Percentiles rank a stretch among this genome's conserved stretches.
phyloP scores from a whole-genome alignment of 78 protist genomes.

The Cavenderia fasciculata region DNA sequence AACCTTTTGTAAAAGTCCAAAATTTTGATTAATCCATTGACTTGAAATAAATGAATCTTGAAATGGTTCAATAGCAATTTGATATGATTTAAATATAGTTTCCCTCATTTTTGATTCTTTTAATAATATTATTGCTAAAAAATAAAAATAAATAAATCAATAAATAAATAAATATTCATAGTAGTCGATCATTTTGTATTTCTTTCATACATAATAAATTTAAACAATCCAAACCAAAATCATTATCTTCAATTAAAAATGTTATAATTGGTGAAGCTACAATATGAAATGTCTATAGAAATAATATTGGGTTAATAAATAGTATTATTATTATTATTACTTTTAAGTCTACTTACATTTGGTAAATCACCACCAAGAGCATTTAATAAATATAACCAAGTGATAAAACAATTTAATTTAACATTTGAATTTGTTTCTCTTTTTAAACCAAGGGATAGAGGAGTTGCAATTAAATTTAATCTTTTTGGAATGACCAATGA shows the following conservation, averaged over 20 bases:
- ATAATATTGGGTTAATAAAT: neutral
- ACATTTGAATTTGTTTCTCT: neutral
- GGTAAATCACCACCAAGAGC: neutral
- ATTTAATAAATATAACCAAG: slow-evolving; percentile 36
- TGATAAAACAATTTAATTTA: slow-evolving; percentile 3
- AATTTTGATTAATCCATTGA: neutral
- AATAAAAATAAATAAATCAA: neutral
- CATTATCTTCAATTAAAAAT: neutral
- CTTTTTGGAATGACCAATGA: neutral
- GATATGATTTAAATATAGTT: neutral
- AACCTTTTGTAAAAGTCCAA: neutral
- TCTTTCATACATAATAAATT: neutral
- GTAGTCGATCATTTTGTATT: neutral
- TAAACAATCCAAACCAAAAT: neutral
- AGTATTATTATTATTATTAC: neutral
- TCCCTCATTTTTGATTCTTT: neutral
- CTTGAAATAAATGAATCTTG: neutral
- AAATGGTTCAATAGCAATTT: neutral
- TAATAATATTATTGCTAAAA: neutral
- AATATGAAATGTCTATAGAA: neutral
- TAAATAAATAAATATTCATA: neutral
- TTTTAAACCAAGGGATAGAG: slow-evolving; percentile 3
- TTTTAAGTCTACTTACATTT: neutral
- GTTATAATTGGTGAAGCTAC: neutral
- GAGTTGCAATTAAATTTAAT: slow-evolving; percentile 22